Evolutionary conservation across 1,139 yeast genomes (phyloP).

Genomic region (Diutina ranongensis): DNA sequence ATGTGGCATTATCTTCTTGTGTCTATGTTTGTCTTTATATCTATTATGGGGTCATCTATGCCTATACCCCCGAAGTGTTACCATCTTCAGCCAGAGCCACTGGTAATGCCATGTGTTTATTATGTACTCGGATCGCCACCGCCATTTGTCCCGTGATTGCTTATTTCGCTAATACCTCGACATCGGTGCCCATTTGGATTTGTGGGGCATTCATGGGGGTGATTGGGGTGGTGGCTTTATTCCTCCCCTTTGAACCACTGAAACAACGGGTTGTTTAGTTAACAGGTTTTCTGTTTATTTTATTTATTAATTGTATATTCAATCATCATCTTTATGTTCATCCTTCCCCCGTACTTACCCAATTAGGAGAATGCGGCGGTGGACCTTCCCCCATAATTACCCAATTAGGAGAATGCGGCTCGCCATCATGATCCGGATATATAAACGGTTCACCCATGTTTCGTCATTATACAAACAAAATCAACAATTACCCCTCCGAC

Average conservation of each 20-base stretch:
- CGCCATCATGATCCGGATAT: too few relatives aligned
- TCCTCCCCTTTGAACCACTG: slow-evolving; percentile 39
- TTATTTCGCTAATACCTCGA: slow-evolving; percentile 31
- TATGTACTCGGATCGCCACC: slow-evolving; percentile 34
- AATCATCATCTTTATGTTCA: too few relatives aligned
- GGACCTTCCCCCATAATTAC: too few relatives aligned
- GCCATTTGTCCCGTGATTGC: slow-evolving; percentile 42
- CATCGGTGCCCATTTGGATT: slow-evolving; percentile 45
- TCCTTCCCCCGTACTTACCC: too few relatives aligned
- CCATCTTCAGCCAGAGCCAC: slow-evolving; percentile 47
- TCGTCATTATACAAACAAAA: neutral
- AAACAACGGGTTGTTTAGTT: slow-evolving; percentile 13
- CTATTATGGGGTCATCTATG: slow-evolving; percentile 44
- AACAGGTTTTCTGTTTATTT: neutral
- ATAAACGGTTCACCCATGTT: neutral
- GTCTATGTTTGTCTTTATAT: slow-evolving; percentile 39
- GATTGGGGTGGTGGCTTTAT: slow-evolving; percentile 28
- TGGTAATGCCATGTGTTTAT: slow-evolving; percentile 41
- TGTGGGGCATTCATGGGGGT: slow-evolving; percentile 43
- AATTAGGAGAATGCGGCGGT: too few relatives aligned
- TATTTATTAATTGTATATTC: too few relatives aligned
- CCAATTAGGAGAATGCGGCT: too few relatives aligned
- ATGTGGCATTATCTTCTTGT: slow-evolving; percentile 41
- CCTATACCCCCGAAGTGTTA: slow-evolving; percentile 49
- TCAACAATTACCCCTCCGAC: neutral